Base-by-base conservation (phyloP, 1,139 yeast genomes). In the Nakaseomyces glabratus region DNA sequence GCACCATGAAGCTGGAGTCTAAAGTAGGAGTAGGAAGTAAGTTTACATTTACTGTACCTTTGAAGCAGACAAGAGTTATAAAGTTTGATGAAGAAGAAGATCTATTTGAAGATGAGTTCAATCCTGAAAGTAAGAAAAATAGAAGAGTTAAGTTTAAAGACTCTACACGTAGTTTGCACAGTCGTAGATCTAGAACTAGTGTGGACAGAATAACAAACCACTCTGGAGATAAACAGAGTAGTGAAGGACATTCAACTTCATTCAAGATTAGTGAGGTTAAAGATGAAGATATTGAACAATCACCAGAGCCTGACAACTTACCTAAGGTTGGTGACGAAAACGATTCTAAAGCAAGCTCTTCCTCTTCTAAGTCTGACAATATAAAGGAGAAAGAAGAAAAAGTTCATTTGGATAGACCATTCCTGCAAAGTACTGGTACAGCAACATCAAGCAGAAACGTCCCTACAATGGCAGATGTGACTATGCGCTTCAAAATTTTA, bases 21-120 rank as follows among this genome's bases (percentile, higher is more conserved):
- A 65, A 69, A 9, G 67, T 77, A 18, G 93, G 90, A 0, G 68
- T 70, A 18, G 97, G 97, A 0, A 77, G 95, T 1, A 78, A 76
- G 6, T 88, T 88, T 48, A 76, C 76, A 0, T 76, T 88, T 44
- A 76, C 81, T 1, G 76, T 85, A 3, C 96, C 96, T 0, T 60
- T 86, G 36, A 71, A 73, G 1, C 90, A 81, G 52, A 73, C 74
- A 3, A 79, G 82, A 14, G 86, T 76, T 48, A 55, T 79, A 3
- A 36, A 60, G 8, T 52, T 58, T 38, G 61, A 55, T 19, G 58
- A 58, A 17, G 48, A 48, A 13, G 51, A 51, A 6, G 45, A 48
- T 6, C 48, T 61, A 13, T 64, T 61, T 44, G 66, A 68, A 33
- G 75, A 69, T 48, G 71, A 67, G 42, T 69, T 68, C 47, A 68